Evolutionary conservation across 352 stramenopile species (phyloP).

Genomic region (Hyaloperonospora arabidopsidis): DNA sequence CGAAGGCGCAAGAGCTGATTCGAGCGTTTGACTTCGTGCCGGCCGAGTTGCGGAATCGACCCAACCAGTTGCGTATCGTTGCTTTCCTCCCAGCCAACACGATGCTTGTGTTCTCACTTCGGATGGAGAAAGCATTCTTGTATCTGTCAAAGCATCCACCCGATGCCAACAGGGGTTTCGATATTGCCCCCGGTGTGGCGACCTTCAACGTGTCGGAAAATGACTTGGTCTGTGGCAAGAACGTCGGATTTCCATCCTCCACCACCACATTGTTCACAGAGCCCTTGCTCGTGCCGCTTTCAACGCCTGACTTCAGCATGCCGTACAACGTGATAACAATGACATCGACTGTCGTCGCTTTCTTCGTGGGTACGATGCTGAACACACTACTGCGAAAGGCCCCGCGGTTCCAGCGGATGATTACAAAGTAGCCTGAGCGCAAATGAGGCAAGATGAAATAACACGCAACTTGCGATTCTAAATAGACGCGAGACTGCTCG

Average conservation of each 20-base stretch:
- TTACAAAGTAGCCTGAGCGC: constrained; percentile 19
- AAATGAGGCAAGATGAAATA: constrained; percentile 13
- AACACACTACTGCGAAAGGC: constrained; percentile 71
- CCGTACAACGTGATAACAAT: constrained; percentile 88
- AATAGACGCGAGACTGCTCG: constrained; percentile 32
- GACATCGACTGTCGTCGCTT: constrained; percentile 83
- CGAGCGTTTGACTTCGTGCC: constrained; percentile 44
- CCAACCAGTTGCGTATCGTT: constrained; percentile 54
- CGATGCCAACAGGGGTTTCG: constrained; percentile 82
- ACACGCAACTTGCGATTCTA: constrained; percentile 15
- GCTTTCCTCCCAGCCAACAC: constrained; percentile 43
- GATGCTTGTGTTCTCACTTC: constrained; percentile 53
- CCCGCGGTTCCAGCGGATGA: constrained; percentile 61
- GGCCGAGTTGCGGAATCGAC: constrained; percentile 42
- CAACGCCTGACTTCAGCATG: constrained; percentile 87
- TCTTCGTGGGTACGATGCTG: constrained; percentile 80
- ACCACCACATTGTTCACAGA: constrained; percentile 62
- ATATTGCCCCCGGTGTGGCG: constrained; percentile 57
- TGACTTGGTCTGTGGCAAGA: constrained; percentile 7
- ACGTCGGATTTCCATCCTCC: constrained; percentile 11
- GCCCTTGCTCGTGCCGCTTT: constrained; percentile 70
- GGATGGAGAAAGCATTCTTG: constrained; percentile 80
- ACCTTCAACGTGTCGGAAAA: constrained; percentile 25
- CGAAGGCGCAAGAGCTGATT: constrained; percentile 15
- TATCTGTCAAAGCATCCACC: constrained; percentile 75